Evolutionary conservation across 805 yeast species (phyloP), one percentile per base, ranked within the genome.

Genomic region (Saitoella complicata): DNA sequence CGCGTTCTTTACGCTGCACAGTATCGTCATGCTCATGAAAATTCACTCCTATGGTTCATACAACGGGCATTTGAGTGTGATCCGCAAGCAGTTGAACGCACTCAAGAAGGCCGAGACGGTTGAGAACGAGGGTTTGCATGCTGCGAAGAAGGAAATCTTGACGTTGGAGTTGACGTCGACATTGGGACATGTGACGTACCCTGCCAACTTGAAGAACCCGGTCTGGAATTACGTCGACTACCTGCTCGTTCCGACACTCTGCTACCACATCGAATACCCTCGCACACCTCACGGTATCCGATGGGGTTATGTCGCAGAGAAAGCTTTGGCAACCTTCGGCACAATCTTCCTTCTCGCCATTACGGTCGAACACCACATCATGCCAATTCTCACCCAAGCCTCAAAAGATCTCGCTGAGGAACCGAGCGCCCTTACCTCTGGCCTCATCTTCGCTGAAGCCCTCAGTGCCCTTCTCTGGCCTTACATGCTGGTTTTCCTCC

Each of bases 201-300:
- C 47, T 7, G 21, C 5, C 7, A 45, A 45, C 31, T 13, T 45
- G 5, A 42, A 40, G 9, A 21, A 21, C 21, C 21, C 21, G 21
- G 8, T 37, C 21, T 8, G 5, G 11, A 45, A 45, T 31, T 30
- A 33, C 21, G n/a, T 45, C 1, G 40, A 37, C 13, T 45, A 35
- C 32, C 40, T 42, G 2, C 46, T 45, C 37, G 36, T 45, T 21
- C 47, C 47, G 6, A 36, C 37, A 9, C 11, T 45, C 31, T 45
- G 47, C 39, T 45, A 42, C 37, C 40, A 45, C n/a, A 11, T 45
- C n/a, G 38, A 41, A 12, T 43, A 36, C 13, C 47, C 47, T 5
- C 21, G 44, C 2, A 37, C 37, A 7, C n/a, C 44, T 7, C 40
- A 30, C 21, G 21, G 21, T 5, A 10, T 45, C 40, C 40, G 47